phyloP scores from a whole-genome alignment of 2,329 filamentous ascomycete species.

The Cadophora sp. region DNA sequence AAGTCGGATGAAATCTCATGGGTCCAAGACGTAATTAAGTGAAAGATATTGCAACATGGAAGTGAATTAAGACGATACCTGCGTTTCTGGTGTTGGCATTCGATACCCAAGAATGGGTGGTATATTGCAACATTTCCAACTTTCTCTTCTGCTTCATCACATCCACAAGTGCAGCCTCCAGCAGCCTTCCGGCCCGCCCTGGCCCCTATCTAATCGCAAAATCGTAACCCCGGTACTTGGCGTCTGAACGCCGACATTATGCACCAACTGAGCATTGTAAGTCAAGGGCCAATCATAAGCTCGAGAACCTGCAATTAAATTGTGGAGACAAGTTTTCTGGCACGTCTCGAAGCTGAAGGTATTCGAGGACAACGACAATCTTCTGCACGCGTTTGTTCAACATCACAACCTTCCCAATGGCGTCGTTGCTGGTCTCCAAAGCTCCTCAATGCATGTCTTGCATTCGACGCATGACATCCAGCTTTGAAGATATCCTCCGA shows the following conservation, averaged over 20 bases:
- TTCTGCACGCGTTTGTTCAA: constrained; percentile 6
- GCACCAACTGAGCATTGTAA: not conserved
- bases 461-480: constrained; percentile 38
- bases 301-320: not conserved
- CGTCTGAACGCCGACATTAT: not conserved
- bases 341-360: constrained; percentile 1
- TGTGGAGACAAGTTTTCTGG: constrained; percentile 9
- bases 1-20: not conserved
- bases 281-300: not conserved
- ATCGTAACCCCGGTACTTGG: constrained; percentile 6
- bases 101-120: not conserved
- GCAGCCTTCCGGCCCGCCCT: not conserved
- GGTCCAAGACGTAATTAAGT: not conserved
- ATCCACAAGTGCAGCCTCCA: not conserved
- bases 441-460: constrained; percentile 41
- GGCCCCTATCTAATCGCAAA: constrained; percentile 4
- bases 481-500: constrained; percentile 31
- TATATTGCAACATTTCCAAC: not conserved
- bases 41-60: not conserved
- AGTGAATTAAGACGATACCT: not conserved
- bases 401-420: constrained; percentile 36
- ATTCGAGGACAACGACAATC: not conserved
- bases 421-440: constrained; percentile 37
- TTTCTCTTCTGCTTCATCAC: too few relatives aligned
- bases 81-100: not conserved